Evolutionary conservation across 768 basidiomycete genomes (phyloP), one percentile per base, ranked within the genome.

Genomic region (Hygrophoropsis aurantiaca): DNA sequence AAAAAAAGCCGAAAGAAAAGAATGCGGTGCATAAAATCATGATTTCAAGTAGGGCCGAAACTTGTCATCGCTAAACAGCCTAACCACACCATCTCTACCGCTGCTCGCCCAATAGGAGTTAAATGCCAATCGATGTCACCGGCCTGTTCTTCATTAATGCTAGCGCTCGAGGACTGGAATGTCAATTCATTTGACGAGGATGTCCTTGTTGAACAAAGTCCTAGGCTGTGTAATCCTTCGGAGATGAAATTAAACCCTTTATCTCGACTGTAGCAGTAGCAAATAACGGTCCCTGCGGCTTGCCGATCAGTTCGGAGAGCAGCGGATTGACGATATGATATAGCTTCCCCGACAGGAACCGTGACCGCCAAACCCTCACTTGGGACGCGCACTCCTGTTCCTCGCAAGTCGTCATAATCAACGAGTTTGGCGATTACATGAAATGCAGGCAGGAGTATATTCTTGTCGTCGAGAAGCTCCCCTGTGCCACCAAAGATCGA

Each of bases 181-280:
- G 27, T 30, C 27, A 30, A 30, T n/a, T n/a, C n/a, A n/a, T n/a
- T n/a, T n/a, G n/a, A n/a, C n/a, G n/a, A n/a, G n/a, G n/a, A n/a
- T n/a, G 60, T 57, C 61, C 67, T 64, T 20, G 36, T 40, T 16
- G 53, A 57, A 55, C 84, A 84, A 51, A 94, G 68, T 0, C 89
- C 90, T 46, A 94, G 74, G 61, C 82, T 80, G 53, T 81, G 76
- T 44, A 94, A 73, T 0, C 89, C 91, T 40, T 94, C 84, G 0
- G 85, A 78, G n/a, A 83, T 63, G 51, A 94, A 90, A 62, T 90
- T 82, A 41, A 94, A 78, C 4, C 89, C 89, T 1, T 70, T 64
- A 23, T 83, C 78, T 18, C 84, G 78, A 20, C 81, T 77, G 42
- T 74, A 65, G 53, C 85, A 90, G 2, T 78, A 64, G 11, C 83